Conservation (phyloP, 805 yeast species). For the Hanseniaspora vineae region DNA sequence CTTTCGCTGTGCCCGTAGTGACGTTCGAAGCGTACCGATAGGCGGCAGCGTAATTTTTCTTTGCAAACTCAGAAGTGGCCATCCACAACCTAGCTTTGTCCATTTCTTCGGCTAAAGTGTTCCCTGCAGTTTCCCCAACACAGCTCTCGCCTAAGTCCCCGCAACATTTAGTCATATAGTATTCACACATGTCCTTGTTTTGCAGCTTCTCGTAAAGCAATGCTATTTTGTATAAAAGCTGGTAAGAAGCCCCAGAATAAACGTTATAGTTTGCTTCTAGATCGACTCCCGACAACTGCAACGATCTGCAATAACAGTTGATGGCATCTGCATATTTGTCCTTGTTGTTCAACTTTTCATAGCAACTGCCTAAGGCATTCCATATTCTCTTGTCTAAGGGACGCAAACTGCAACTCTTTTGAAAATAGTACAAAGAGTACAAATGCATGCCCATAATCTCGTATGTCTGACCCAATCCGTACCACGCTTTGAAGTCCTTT, state of each 20-base stretch:
- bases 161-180: slow-evolving; percentile 51
- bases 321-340: slow-evolving; percentile 46
- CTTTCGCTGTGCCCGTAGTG: slow-evolving; percentile 64
- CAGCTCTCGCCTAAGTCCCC: slow-evolving; percentile 46
- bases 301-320: slow-evolving; percentile 70
- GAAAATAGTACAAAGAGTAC: slow-evolving; percentile 85
- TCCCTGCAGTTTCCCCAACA: slow-evolving; percentile 21
- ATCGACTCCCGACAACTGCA: slow-evolving; percentile 37
- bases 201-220: slow-evolving; percentile 44
- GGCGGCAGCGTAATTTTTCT: slow-evolving; percentile 51
- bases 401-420: slow-evolving; percentile 75
- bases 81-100: slow-evolving; percentile 79
- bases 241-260: slow-evolving; percentile 20
- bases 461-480: slow-evolving; percentile 95
- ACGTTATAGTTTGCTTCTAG: slow-evolving; percentile 28
- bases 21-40: slow-evolving; percentile 61
- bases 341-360: slow-evolving; percentile 58
- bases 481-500: slow-evolving; percentile 94
- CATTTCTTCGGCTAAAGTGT: slow-evolving; percentile 47
- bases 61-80: slow-evolving; percentile 51
- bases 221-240: slow-evolving; percentile 53
- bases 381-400: slow-evolving; percentile 91
- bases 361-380: slow-evolving; percentile 89
- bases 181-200: slow-evolving; percentile 39
- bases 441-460: slow-evolving; percentile 92